A percentile compares a stretch with the other conserved stretches of the same genome.
Evolutionary conservation across 495 filamentous ascomycete genomes (phyloP).

Genomic region (Durotheca rogersii): DNA sequence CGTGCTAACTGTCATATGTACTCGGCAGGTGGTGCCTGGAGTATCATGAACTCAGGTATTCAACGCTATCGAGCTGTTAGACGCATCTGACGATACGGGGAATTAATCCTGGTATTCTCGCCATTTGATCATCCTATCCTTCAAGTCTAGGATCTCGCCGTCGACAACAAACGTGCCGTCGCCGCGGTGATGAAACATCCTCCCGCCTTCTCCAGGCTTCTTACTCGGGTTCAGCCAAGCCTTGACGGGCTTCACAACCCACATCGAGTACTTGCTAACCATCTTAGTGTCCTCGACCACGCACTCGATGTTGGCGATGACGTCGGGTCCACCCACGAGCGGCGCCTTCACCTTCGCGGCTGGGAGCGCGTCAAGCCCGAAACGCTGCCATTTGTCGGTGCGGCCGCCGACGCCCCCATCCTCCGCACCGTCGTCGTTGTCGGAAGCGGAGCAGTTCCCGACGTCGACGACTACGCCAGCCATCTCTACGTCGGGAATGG

Average conservation of each 20-base stretch:
- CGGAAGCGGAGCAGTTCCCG: conserved; percentile 49
- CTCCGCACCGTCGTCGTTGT: conserved; percentile 35
- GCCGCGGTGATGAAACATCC: conserved; percentile 44
- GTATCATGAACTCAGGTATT: conserved; percentile 20
- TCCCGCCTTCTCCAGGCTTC: conserved; percentile 35
- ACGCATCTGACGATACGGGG: background rate
- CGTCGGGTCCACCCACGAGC: conserved; percentile 34
- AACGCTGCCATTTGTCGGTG: conserved; percentile 49
- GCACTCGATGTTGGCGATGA: conserved; percentile 43
- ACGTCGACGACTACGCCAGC: conserved; percentile 35
- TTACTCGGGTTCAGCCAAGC: conserved; percentile 36
- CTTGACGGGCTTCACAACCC: conserved; percentile 39
- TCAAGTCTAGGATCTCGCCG: conserved; percentile 40
- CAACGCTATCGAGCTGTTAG: conserved; percentile 24
- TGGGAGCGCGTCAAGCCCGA: conserved; percentile 38
- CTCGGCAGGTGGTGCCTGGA: no score
- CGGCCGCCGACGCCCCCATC: conserved; percentile 49
- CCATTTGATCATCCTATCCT: conserved; percentile 43
- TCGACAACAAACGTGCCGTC: conserved; percentile 41
- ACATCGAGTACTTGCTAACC: conserved; percentile 42
- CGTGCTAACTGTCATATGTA: background rate
- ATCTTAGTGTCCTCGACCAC: conserved; percentile 39
- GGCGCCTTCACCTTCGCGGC: conserved; percentile 37
- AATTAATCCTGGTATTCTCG: conserved; percentile 40
- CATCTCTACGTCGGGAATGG: conserved; percentile 35